Evolutionary conservation across 306 rosid genomes (phyloP), one percentile per base, ranked within the genome.

Genomic region (Cucurbita moschata): DNA sequence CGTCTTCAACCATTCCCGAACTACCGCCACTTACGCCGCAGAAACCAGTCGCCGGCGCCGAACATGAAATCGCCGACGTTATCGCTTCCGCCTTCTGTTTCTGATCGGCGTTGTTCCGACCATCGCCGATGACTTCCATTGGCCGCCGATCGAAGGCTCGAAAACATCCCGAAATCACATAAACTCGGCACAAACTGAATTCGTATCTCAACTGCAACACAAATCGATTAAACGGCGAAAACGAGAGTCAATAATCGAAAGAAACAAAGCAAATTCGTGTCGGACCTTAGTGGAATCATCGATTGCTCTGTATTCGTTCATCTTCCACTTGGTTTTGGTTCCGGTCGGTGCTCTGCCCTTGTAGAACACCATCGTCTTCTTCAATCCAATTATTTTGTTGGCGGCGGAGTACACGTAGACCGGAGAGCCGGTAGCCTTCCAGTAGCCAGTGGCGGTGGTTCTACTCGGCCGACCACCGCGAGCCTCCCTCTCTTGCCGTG

Each of bases 391-490:
- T 51, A 81, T 82, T 44, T 51, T 75, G 56, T 77, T 88, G 19
- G 80, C 85, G 8, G 86, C 77, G 21, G 98, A 92, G 86, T 85
- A 92, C 8, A 92, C 96, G 42, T 87, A 83, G 6, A 90, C 86
- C 13, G 96, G 91, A 4, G 98, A 88, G 4, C 96, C 98, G 0
- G 98, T 92, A 4, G 98, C 96, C 58, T 92, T 92, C 98, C 98
- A 92, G 62, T 90, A 92, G 8, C 98, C 98, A 19, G 84, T 64
- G 23, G 72, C 84, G 0, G 98, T 92, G 46, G 90, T 90, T 77
- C 96, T 81, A 73, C 76, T 88, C 1, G 96, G 96, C 52, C 96
- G 85, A 4, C 96, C 96, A 57, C 98, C 98, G 8, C 84, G 81
- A 0, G 91, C 83, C 78, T 92, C 98, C 49, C 96, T 81, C 44